Conservation (phyloP, 2,329 filamentous ascomycete species). For the Canariomyces notabilis region DNA sequence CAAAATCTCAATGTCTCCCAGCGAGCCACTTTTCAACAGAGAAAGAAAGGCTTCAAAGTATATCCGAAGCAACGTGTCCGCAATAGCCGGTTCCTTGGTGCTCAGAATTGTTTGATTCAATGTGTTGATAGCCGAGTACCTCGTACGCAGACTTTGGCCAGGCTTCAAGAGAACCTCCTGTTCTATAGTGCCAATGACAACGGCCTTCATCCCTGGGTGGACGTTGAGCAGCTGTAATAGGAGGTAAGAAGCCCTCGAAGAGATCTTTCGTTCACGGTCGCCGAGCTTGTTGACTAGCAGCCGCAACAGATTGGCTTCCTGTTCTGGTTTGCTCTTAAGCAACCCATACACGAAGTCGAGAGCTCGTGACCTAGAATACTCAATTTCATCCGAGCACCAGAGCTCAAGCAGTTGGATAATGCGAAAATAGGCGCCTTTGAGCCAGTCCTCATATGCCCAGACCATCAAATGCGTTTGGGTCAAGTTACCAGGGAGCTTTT, state of each 20-base stretch:
- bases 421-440: conserved; percentile 91
- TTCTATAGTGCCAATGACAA: conserved; percentile 80
- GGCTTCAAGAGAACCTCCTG: conserved; percentile 82
- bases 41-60: conserved; percentile 88
- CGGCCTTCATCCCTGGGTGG: conserved; percentile 89
- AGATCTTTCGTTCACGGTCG: conserved; percentile 91
- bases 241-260: conserved; percentile 87
- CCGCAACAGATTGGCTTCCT: conserved; percentile 88
- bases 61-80: conserved; percentile 75
- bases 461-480: conserved; percentile 73
- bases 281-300: conserved; percentile 95
- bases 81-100: conserved; percentile 73
- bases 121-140: conserved; percentile 94
- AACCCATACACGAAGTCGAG: conserved; percentile 89
- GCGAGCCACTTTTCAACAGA: conserved; percentile 61
- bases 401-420: conserved; percentile 84
- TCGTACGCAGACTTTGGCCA: conserved; percentile 80
- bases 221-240: conserved; percentile 84
- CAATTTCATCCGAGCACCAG: conserved; percentile 93
- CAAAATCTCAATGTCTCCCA: conserved; percentile 38
- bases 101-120: conserved; percentile 95
- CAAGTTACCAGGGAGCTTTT: conserved; percentile 67
- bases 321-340: conserved; percentile 91
- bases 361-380: conserved; percentile 82
- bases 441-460: conserved; percentile 93